Base-by-base conservation (phyloP, 192 early-diverging fungal species). In the Thoreauomyces humboldtii region DNA sequence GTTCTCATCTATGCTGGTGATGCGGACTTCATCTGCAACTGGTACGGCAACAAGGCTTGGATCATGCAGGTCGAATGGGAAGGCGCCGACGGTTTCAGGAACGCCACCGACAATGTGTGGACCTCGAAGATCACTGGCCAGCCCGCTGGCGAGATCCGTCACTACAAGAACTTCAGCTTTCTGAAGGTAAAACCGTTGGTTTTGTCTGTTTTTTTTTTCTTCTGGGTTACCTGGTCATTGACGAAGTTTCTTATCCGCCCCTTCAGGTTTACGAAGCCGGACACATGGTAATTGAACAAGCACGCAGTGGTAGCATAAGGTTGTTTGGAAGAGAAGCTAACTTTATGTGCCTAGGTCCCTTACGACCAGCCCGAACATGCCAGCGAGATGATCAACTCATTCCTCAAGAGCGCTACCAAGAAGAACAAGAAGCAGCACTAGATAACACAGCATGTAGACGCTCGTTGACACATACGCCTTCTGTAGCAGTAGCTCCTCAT, bases 1-100 rank as follows among this genome's bases (percentile, higher is more conserved):
- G 81, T 96, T 9, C 70, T 98, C 33, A 79, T 98, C 25, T 96
- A 95, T 73, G 89, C 90, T 59, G 95, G 96, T 35, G 93, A 96
- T 60, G 90, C 90, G 1, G 93, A 96, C 75, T 96, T 86, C 72
- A 94, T 94, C 63, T 95, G 93, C 85, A 92, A 92, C 76, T 54
- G 73, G 80, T 77, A 82, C 55, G 88, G 91, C 56, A 96, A 96
- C 83, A 92, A 93, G 84, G 90, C 88, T 0, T 97, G 94, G 94
- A 72, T 88, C 4, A 67, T 89, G 37, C 89, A 85, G 33, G 75
- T 99, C 19, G 82, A 88, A 34, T 99, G 96, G 96, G 71, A 73
- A 44, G 90, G 92, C 37, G 77, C 86, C 71, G 57, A 75, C 0
- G 87, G 78, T 24, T 93, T 92, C 79, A 71, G 79, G 35, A 70